Base-by-base conservation (phyloP, 768 basidiomycete species). In the Tulasnella sp. region DNA sequence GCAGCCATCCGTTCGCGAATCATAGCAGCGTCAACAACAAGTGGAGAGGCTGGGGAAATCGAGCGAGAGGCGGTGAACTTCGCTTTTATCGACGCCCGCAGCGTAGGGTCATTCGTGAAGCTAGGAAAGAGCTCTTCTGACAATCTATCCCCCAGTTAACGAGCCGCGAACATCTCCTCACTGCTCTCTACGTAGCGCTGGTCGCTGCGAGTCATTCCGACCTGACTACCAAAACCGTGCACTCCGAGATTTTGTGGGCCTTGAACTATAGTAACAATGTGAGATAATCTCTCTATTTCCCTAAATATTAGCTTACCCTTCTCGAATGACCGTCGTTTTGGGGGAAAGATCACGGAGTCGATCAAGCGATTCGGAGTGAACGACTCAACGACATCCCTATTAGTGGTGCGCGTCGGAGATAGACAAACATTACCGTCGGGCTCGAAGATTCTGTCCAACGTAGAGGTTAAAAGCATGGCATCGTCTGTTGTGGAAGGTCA, bases 221-320 rank as follows among this genome's bases (percentile, higher is more conserved):
- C 0, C 82, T 96, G 72, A 84, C 89, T 64, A 95, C 95, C 1
- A 92, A 90, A 81, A 93, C 94, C 0, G 81, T 95, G 0, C 95
- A 98, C 78, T 94, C 94, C 0, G 95, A 98, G 79, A 85, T 98
- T 67, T 83, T 98, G n/a, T 94, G 90, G 84, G 81, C 86, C 26
- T 82, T 98, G 64, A 93, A 91, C 75, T 94, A 94, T 1, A 92
- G 88, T 5, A 91, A 92, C 75, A 97, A 95, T 78, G 93, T 92
- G 69, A 64, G 83, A 76, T n/a, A n/a, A n/a, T n/a, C n/a, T n/a
- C n/a, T n/a, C n/a, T n/a, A n/a, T n/a, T n/a, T n/a, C n/a, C n/a
- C n/a, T n/a, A n/a, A n/a, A n/a, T 17, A 22, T 22, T 62, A 22
- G 2, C n/a, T 71, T 68, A 41, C 34, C 6, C 22, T 37, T 73